Conservation (phyloP, 2,329 filamentous ascomycete genomes). For the Fusarium sterilihyphosum region DNA sequence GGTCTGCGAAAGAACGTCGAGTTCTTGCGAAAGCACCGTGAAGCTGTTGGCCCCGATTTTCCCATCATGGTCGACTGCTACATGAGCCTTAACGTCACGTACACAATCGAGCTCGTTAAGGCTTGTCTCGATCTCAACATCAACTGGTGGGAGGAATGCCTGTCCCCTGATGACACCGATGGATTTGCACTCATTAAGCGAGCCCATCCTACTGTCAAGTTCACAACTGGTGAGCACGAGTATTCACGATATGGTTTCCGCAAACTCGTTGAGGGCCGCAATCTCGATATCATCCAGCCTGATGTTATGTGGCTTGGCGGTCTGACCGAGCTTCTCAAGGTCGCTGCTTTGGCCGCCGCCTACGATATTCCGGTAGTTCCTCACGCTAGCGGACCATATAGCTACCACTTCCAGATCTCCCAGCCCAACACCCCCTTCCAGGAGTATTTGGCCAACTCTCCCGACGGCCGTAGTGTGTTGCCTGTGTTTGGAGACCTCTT, state of each 20-base stretch:
- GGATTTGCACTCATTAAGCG: conserved; percentile 91
- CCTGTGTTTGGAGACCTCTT: conserved; percentile 95
- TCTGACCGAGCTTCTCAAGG: conserved; percentile 89
- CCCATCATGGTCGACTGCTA: conserved; percentile 97
- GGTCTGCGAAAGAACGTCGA: conserved; percentile 90
- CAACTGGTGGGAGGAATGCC: conserved; percentile 97
- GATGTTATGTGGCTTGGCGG: conserved; percentile 98
- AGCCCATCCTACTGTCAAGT: conserved; percentile 89
- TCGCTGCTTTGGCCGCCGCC: conserved; percentile 87
- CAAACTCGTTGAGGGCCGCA: conserved; percentile 90
- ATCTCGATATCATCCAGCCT: conserved; percentile 93
- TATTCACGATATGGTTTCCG: conserved; percentile 95
- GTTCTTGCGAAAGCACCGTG: conserved; percentile 85
- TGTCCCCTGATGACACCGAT: conserved; percentile 91
- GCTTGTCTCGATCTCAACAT: conserved; percentile 85
- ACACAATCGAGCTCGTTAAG: conserved; percentile 91
- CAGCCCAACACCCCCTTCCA: conserved; percentile 95
- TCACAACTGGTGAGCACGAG: conserved; percentile 96
- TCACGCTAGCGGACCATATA: conserved; percentile 94
- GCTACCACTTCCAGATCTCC: conserved; percentile 94
- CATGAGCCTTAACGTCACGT: conserved; percentile 92
- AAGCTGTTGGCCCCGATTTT: conserved; percentile 87
- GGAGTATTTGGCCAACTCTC: conserved; percentile 93
- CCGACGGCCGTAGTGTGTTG: conserved; percentile 87
- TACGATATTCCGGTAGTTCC: conserved; percentile 96